phyloP scores from a whole-genome alignment of 1,284 basidiomycete genomes.

The Ceratobasidium sp. region DNA sequence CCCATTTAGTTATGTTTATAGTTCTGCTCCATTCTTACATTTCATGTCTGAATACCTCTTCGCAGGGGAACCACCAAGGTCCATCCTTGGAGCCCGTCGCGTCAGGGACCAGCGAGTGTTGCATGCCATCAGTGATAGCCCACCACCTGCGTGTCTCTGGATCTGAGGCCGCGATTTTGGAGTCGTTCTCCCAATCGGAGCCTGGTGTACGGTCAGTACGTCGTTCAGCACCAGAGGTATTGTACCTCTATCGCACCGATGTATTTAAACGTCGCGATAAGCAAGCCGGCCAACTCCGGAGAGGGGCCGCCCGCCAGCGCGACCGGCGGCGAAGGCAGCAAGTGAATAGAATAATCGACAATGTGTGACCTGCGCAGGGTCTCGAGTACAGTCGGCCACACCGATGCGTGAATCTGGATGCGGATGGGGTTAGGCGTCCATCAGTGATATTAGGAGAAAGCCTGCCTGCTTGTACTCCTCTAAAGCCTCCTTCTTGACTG shows the following conservation, averaged over 20 bases:
- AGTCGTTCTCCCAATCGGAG: constrained; percentile 62
- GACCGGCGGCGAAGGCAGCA: constrained; percentile 66
- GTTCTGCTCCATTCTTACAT: constrained; percentile 10
- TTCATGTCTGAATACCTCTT: constrained; percentile 71
- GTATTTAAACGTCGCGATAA: constrained; percentile 78
- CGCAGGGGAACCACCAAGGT: constrained; percentile 77
- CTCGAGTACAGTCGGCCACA: constrained; percentile 78
- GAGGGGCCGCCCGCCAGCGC: constrained; percentile 20
- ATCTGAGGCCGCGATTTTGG: constrained; percentile 68
- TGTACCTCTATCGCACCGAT: constrained; percentile 48
- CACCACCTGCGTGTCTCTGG: constrained; percentile 79
- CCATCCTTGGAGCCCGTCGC: constrained; percentile 74
- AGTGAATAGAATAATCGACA: constrained; percentile 80
- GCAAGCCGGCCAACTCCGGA: constrained; percentile 56
- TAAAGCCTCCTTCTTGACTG: constrained; percentile 71
- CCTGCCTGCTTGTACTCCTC: constrained; percentile 71
- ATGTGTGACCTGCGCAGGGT: constrained; percentile 75
- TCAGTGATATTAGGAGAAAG: not conserved
- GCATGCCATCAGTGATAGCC: constrained; percentile 80
- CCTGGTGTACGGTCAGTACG: constrained; percentile 47
- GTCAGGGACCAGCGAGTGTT: constrained; percentile 75
- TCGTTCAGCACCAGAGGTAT: not conserved
- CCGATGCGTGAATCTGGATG: constrained; percentile 65
- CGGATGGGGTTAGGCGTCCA: constrained; percentile 10
- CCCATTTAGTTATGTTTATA: constrained; percentile 11